Evolutionary conservation across 108 stramenopile genomes (phyloP).

Genomic region (Craspedostauros australis): DNA sequence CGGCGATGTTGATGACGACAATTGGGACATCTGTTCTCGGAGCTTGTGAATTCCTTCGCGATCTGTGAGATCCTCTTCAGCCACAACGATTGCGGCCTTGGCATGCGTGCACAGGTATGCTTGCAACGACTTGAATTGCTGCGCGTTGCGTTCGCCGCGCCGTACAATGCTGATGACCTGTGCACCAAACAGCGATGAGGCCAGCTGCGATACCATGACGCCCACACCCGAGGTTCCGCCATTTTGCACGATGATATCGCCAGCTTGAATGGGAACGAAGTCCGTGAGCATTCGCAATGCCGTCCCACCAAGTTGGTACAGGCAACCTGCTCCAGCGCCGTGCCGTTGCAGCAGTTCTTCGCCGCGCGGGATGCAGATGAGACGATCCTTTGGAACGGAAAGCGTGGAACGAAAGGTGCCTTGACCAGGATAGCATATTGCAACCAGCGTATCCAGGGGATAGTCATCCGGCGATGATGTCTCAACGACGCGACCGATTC

Average conservation of each 20-base stretch:
- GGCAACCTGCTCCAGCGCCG: slow-evolving; percentile 19
- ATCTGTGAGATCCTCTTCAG: slow-evolving; percentile 32
- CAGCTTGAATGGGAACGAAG: slow-evolving; percentile 12
- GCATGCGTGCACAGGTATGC: slow-evolving; percentile 14
- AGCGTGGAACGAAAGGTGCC: slow-evolving; percentile 41
- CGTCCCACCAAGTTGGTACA: slow-evolving; percentile 44
- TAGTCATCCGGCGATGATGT: background rate
- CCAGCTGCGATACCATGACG: slow-evolving; percentile 37
- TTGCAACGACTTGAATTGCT: slow-evolving; percentile 19
- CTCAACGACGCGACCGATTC: slow-evolving; percentile 27
- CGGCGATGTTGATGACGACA: too few species aligned
- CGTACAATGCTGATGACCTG: slow-evolving; percentile 34
- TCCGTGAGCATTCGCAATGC: slow-evolving; percentile 33
- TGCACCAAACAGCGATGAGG: slow-evolving; percentile 3
- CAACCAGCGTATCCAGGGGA: slow-evolving; percentile 26
- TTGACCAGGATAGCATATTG: slow-evolving; percentile 24
- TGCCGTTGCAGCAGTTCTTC: background rate
- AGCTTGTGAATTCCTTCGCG: slow-evolving; percentile 2
- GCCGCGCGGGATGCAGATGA: slow-evolving; percentile 15
- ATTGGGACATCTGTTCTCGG: slow-evolving; percentile 6
- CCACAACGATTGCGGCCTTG: slow-evolving; percentile 16
- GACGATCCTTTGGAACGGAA: slow-evolving; percentile 7
- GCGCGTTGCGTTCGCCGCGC: slow-evolving; percentile 10
- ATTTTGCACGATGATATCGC: slow-evolving; percentile 39
- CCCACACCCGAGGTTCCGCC: slow-evolving; percentile 51